Evolutionary conservation across 352 stramenopile genomes (phyloP), one percentile per base, ranked within the genome.

Genomic region (Pythium monospermum): DNA sequence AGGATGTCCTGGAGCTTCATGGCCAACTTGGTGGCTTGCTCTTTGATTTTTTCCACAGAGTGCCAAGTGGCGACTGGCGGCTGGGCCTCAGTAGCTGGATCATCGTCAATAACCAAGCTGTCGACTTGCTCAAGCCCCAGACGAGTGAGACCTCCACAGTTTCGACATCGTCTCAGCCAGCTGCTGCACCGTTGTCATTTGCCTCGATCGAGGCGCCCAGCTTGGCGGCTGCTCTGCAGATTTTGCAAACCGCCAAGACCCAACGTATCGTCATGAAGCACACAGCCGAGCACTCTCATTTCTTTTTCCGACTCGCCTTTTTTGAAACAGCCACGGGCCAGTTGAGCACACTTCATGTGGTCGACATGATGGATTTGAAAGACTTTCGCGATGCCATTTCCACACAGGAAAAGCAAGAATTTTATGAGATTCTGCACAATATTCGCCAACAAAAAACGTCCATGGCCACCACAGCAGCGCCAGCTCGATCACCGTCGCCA

Each of bases 251-350:
- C 6, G 75, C 78, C 19, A 89, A 89, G 56, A 87, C 78, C 1
- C 84, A 87, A 47, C 78, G 75, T 15, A 85, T 87, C 46, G 71
- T 89, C 31, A 63, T 68, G 35, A 87, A 89, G 31, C 75, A 85
- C 32, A 77, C 73, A 35, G 68, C 59, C 12, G 73, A 85, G 47
- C 68, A 74, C 61, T 72, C 64, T 16, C 75, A 89, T 40, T 86
- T 89, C 31, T 89, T 89, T 53, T 55, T 89, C 26, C 68, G 78
- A 2, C 57, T 89, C 27, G 71, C 75, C n/a, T 67, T 89, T 31
- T 85, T 82, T 49, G 59, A 71, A 39, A 31, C 48, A 19, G 30
- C 47, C 16, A 53, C 46, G 11, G 78, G 75, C 18, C 78, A 89
- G 39, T 59, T 87, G 13, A 89, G 75, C 48, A 85, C 73, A 21